Conservation (phyloP, 1,284 basidiomycete genomes). For the Naganishia liquefaciens region DNA sequence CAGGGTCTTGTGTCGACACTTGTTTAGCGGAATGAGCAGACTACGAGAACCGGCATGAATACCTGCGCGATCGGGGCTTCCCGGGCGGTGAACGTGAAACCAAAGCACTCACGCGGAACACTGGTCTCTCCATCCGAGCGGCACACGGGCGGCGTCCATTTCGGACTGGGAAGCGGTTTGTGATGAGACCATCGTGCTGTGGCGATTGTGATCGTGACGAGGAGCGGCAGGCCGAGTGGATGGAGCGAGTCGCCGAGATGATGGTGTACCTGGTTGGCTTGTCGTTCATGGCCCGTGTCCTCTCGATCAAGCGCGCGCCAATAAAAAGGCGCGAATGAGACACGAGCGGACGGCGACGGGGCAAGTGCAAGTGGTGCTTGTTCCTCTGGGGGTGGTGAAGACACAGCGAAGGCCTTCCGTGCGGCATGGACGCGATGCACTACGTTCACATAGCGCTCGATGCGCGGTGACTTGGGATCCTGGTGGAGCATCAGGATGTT, state of each 20-base stretch:
- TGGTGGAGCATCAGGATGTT: too few relatives aligned
- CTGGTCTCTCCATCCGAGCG: constrained; percentile 81
- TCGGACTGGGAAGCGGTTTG: constrained; percentile 81
- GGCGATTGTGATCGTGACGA: background rate
- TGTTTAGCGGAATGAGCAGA: constrained; percentile 79
- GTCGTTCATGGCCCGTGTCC: background rate
- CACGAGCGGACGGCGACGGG: background rate
- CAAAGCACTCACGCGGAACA: constrained; percentile 74
- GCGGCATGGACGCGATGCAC: too few relatives aligned
- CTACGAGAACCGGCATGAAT: constrained; percentile 54
- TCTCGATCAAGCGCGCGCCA: constrained; percentile 9
- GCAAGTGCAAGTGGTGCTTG: too few relatives aligned
- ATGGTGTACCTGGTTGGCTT: background rate
- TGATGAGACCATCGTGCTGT: constrained; percentile 62
- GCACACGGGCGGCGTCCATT: constrained; percentile 72
- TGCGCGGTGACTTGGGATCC: too few relatives aligned
- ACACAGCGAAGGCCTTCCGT: too few relatives aligned
- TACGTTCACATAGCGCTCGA: too few relatives aligned
- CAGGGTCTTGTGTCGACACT: constrained; percentile 69
- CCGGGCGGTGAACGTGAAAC: constrained; percentile 18
- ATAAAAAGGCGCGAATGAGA: constrained; percentile 3
- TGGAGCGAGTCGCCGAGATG: background rate
- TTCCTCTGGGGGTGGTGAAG: too few relatives aligned
- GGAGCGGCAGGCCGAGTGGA: background rate
- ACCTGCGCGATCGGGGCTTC: background rate